A percentile compares a stretch with the other conserved stretches of the same genome.
These are phyloP conservation scores for Trichoderma afroharzianum DNA, from an alignment of 2,329 filamentous ascomycete genomes.

Conservation along the genomic window DNA sequence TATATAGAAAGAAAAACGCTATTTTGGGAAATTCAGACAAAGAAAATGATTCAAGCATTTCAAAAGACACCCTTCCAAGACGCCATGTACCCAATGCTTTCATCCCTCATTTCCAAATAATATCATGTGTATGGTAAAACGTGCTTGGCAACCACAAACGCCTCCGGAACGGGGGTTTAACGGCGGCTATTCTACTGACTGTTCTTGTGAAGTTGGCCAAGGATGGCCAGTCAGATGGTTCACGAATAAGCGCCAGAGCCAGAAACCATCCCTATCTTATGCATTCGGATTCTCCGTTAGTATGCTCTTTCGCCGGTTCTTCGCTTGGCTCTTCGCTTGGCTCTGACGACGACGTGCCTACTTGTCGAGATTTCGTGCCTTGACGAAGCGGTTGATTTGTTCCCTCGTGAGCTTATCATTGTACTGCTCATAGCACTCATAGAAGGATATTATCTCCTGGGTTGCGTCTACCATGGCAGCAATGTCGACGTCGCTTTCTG, in stretches of 20 bases:
- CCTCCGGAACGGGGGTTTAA: not conserved
- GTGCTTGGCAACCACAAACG: not conserved
- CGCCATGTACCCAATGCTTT: not conserved
- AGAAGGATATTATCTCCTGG: constrained; percentile 87
- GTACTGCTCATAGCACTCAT: constrained; percentile 65
- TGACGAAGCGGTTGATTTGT: constrained; percentile 57
- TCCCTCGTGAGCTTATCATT: constrained; percentile 58
- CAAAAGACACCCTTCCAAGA: not conserved
- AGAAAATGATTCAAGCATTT: not conserved
- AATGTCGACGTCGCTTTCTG: constrained; percentile 82
- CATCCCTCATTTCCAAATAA: not conserved
- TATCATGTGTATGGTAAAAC: not conserved
- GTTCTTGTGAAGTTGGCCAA: not conserved
- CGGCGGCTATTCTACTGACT: not conserved
- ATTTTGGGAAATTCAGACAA: not conserved
- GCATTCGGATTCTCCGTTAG: not conserved
- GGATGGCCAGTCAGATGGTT: not conserved
- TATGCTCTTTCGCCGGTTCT: not conserved
- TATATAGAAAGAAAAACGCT: not conserved
- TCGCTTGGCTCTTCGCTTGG: not conserved
- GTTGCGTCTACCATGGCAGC: constrained; percentile 82
- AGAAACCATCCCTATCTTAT: not conserved
- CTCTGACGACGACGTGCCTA: constrained; percentile 22
- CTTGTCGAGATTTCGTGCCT: constrained; percentile 54
- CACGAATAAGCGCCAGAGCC: not conserved